These are phyloP conservation scores for Fusarium sp. DNA, from an alignment of 2,329 filamentous ascomycete genomes.

Conservation along the genomic window DNA sequence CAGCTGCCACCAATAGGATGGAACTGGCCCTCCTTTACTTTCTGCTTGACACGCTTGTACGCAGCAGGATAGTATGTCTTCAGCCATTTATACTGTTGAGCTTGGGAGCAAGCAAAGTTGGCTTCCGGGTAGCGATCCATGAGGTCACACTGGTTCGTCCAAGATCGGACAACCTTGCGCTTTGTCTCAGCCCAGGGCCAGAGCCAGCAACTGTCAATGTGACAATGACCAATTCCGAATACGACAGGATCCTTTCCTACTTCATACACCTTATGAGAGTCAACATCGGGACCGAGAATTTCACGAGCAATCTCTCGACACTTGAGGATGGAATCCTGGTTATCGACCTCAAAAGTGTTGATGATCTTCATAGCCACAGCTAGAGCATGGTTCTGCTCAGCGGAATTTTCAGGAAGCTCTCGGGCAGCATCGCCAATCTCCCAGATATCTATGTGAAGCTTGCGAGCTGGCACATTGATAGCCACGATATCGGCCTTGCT, in stretches of 20 bases:
- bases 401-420: slow-evolving; percentile 88
- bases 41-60: slow-evolving; percentile 89
- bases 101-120: slow-evolving; percentile 91
- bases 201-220: slow-evolving; percentile 98
- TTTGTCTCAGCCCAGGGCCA: slow-evolving; percentile 99
- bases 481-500: slow-evolving; percentile 85
- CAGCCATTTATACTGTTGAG: slow-evolving; percentile 98
- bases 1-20: slow-evolving; percentile 97
- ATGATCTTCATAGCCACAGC: slow-evolving; percentile 89
- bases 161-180: slow-evolving; percentile 93
- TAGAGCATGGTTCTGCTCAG: slow-evolving; percentile 88
- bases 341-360: slow-evolving; percentile 84
- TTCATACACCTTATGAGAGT: slow-evolving; percentile 86
- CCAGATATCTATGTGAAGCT: slow-evolving; percentile 92
- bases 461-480: slow-evolving; percentile 85
- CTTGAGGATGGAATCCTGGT: slow-evolving; percentile 80
- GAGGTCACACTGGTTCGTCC: slow-evolving; percentile 95
- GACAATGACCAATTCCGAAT: slow-evolving; percentile 92
- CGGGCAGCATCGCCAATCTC: slow-evolving; percentile 92
- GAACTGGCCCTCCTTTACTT: slow-evolving; percentile 90
- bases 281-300: slow-evolving; percentile 83
- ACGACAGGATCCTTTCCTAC: slow-evolving; percentile 79
- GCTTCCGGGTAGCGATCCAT: slow-evolving; percentile 96
- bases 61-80: slow-evolving; percentile 88
- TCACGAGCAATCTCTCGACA: slow-evolving; percentile 84